These are phyloP conservation scores for Balamuthia mandrillaris DNA, from an alignment of 208 protist genomes.

Conservation along the genomic window DNA sequence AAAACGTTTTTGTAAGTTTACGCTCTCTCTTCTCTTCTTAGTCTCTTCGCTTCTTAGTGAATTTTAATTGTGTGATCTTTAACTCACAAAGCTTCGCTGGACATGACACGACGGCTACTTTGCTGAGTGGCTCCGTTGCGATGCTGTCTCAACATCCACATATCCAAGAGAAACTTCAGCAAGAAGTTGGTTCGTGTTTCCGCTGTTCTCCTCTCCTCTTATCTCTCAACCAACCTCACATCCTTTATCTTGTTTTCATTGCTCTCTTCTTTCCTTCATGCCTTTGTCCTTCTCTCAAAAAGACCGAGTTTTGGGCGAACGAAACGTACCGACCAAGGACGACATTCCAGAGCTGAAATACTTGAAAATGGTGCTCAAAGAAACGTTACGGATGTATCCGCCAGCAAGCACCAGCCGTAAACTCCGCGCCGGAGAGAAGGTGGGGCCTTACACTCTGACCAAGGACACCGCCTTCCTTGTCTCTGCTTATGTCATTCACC, in stretches of 20 bases:
- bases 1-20: conserved; percentile 25
- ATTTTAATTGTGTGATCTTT: not conserved
- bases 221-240: too few species aligned
- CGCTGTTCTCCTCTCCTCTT: too few species aligned
- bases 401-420: not conserved
- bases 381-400: conserved; percentile 25
- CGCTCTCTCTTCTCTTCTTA: not conserved
- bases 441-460: not conserved
- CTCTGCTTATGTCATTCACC: conserved; percentile 24
- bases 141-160: conserved; percentile 19
- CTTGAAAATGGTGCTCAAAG: conserved; percentile 39
- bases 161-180: conserved; percentile 4
- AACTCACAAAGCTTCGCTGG: not conserved
- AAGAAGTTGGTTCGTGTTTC: too few species aligned
- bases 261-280: too few species aligned
- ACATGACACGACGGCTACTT: conserved; percentile 32
- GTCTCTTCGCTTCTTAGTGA: not conserved
- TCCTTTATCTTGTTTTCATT: too few species aligned
- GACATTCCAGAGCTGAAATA: conserved; percentile 6
- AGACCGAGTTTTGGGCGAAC: conserved; percentile 13
- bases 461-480: conserved; percentile 3
- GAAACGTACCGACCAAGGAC: not conserved
- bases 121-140: conserved; percentile 1
- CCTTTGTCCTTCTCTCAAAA: not conserved
- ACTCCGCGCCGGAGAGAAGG: not conserved